Percentiles rank a stretch among this genome's conserved stretches.
Evolutionary conservation across 2,329 filamentous ascomycete genomes (phyloP).

Genomic region (Eutypa lata): DNA sequence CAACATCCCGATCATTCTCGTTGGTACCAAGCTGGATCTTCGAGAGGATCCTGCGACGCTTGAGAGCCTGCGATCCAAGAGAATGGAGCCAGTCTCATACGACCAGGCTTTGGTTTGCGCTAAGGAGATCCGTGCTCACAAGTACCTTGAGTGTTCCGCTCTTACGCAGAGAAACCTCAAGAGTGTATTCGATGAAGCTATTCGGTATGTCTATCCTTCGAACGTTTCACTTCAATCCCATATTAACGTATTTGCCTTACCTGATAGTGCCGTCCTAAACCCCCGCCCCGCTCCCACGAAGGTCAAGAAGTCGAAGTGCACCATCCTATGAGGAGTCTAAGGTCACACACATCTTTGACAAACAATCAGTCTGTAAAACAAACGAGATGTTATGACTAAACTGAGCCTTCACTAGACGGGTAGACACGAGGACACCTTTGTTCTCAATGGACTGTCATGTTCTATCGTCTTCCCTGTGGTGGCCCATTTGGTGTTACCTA

Average conservation of each 20-base stretch:
- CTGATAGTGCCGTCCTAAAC: slow-evolving; percentile 65
- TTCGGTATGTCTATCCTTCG: slow-evolving; percentile 65
- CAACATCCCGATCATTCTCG: slow-evolving; percentile 91
- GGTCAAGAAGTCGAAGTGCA: slow-evolving; percentile 66
- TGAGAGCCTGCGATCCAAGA: slow-evolving; percentile 81
- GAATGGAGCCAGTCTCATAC: slow-evolving; percentile 96
- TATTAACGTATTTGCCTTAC: slow-evolving; percentile 13
- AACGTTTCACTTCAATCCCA: neutral
- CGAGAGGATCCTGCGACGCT: slow-evolving; percentile 82
- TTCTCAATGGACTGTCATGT: neutral
- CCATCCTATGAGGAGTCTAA: slow-evolving; percentile 53
- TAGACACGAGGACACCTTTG: neutral
- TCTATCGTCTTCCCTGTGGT: neutral
- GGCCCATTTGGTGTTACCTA: neutral
- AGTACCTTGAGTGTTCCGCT: slow-evolving; percentile 97
- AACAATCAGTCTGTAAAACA: slow-evolving; percentile 21
- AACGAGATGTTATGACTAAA: neutral
- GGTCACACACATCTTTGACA: slow-evolving; percentile 12
- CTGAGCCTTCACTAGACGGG: neutral
- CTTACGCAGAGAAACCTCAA: slow-evolving; percentile 95
- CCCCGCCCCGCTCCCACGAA: slow-evolving; percentile 57
- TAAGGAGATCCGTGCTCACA: slow-evolving; percentile 93
- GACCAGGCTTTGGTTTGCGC: slow-evolving; percentile 85
- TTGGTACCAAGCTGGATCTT: slow-evolving; percentile 95
- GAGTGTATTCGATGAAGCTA: slow-evolving; percentile 98